A percentile compares a stretch with the other conserved stretches of the same genome.
These are phyloP conservation scores for Artemisia tridentata DNA, from an alignment of 129 eudicot species.

Conservation along the genomic window DNA sequence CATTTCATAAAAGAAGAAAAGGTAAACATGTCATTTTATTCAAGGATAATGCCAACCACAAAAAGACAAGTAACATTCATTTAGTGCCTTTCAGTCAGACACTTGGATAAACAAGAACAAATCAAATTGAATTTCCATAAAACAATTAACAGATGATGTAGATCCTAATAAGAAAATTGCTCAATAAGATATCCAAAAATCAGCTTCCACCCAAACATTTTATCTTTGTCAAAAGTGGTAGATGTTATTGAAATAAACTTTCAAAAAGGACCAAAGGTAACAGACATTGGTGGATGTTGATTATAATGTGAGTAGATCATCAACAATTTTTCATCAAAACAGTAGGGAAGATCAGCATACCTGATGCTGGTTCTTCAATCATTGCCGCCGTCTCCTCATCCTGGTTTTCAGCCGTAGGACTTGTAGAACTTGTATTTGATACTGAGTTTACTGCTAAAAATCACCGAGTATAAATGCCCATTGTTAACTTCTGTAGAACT, in stretches of 20 bases:
- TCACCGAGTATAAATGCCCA: too few species aligned
- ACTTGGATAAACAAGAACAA: conserved; percentile 15
- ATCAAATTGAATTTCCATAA: neutral
- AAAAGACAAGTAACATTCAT: conserved; percentile 2
- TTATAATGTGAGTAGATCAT: neutral
- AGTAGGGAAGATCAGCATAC: conserved; percentile 30
- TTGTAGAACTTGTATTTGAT: too few species aligned
- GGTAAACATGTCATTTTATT: neutral
- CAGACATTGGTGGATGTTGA: conserved; percentile 8
- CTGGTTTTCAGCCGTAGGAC: conserved; percentile 70
- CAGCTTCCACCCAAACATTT: neutral
- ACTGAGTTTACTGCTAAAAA: too few species aligned
- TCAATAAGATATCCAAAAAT: neutral
- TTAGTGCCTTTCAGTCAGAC: conserved; percentile 20
- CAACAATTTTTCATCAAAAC: neutral
- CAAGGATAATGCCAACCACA: neutral
- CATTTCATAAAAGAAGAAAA: neutral
- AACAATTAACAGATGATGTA: neutral
- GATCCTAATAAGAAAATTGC: neutral
- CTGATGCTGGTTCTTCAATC: conserved; percentile 75
- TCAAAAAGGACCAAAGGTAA: neutral
- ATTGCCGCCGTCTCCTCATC: conserved; percentile 76
- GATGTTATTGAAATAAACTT: neutral
- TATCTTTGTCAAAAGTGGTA: conserved; percentile 19
- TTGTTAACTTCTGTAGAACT: too few species aligned